Conservation (phyloP, 306 rosid species). For the Herpetospermum pedunculosum region DNA sequence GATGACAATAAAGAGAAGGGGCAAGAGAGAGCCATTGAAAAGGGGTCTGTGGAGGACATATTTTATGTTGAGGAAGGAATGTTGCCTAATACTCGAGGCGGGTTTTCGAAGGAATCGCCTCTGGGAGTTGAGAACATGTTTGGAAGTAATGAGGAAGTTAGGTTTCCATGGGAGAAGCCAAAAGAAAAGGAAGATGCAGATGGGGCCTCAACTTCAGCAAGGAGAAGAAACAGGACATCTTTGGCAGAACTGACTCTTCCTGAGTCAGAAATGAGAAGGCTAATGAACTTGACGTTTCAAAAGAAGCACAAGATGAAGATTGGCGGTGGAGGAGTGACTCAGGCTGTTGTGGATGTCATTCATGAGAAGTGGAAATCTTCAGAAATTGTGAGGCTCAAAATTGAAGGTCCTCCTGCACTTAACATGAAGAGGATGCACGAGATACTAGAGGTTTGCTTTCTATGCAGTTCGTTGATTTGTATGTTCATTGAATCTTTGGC, state of each 20-base stretch:
- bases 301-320: conserved; percentile 95
- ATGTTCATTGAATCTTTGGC: not conserved
- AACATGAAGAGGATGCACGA: conserved; percentile 97
- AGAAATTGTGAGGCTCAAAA: conserved; percentile 81
- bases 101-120: conserved; percentile 57
- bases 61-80: conserved; percentile 76
- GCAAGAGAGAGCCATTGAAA: conserved; percentile 43
- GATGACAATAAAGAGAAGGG: conserved; percentile 23
- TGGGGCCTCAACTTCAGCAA: conserved; percentile 17
- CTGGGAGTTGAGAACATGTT: conserved; percentile 45
- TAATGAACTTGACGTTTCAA: conserved; percentile 56
- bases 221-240: conserved; percentile 40
- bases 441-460: conserved; percentile 73
- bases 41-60: conserved; percentile 89
- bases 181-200: conserved; percentile 28
- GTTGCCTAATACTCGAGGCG: conserved; percentile 75
- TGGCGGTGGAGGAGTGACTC: conserved; percentile 76
- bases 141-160: conserved; percentile 58
- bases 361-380: conserved; percentile 75
- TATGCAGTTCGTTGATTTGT: conserved; percentile 6
- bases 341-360: conserved; percentile 73
- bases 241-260: conserved; percentile 90
- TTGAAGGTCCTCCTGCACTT: conserved; percentile 86
- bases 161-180: conserved; percentile 94
- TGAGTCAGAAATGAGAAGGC: conserved; percentile 82